These are phyloP conservation scores for Cladophialophora immunda DNA, from an alignment of 2,329 filamentous ascomycete species.

Conservation along the genomic window DNA sequence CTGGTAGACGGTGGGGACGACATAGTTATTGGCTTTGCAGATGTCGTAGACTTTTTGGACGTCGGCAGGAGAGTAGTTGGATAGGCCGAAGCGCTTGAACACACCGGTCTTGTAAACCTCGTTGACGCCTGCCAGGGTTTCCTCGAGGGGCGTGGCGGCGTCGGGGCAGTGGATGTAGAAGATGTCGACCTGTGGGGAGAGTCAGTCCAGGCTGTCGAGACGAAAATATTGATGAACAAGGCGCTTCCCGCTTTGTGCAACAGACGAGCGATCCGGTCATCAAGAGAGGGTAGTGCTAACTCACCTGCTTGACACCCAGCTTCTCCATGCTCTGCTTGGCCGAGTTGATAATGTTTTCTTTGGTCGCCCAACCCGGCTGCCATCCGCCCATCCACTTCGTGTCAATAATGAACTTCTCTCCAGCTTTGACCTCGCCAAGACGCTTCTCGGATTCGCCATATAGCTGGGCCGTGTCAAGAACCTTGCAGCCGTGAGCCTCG, in stretches of 20 bases:
- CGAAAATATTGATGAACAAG: too few species aligned
- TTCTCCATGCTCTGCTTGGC: slow-evolving; percentile 39
- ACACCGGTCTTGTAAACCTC: slow-evolving; percentile 45
- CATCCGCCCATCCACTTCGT: slow-evolving; percentile 56
- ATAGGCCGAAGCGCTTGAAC: slow-evolving; percentile 50
- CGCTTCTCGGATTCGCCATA: slow-evolving; percentile 54
- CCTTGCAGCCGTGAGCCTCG: slow-evolving; percentile 31
- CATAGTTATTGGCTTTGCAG: slow-evolving; percentile 46
- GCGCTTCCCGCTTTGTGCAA: neutral
- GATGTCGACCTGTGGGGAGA: slow-evolving; percentile 45
- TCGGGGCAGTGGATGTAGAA: slow-evolving; percentile 50
- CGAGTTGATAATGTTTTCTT: slow-evolving; percentile 38
- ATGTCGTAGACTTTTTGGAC: slow-evolving; percentile 46
- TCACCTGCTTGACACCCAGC: slow-evolving; percentile 35
- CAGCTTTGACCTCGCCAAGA: slow-evolving; percentile 52
- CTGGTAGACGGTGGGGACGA: slow-evolving; percentile 53
- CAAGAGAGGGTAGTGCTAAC: neutral
- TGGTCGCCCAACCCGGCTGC: slow-evolving; percentile 24
- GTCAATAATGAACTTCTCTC: slow-evolving; percentile 55
- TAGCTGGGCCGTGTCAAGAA: slow-evolving; percentile 40
- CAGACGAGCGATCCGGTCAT: neutral
- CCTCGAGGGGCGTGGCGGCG: slow-evolving; percentile 46
- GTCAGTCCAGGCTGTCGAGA: neutral
- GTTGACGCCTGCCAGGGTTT: slow-evolving; percentile 48
- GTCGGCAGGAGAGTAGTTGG: slow-evolving; percentile 46